These are phyloP conservation scores for Quercus aquifolioides DNA, from an alignment of 306 rosid genomes.

Conservation along the genomic window DNA sequence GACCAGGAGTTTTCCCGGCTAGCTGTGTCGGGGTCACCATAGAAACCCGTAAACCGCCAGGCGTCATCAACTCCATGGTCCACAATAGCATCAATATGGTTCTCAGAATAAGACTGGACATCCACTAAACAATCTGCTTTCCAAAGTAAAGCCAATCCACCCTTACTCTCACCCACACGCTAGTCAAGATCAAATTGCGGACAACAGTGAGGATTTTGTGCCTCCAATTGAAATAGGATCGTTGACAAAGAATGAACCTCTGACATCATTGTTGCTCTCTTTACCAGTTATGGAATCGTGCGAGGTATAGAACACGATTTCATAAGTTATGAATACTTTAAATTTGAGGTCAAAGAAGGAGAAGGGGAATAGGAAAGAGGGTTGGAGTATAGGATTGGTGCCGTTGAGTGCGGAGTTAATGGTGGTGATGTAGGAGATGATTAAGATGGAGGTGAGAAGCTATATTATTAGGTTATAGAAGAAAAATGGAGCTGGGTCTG, in stretches of 20 bases:
- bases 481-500: slow-evolving; percentile 28
- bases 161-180: no score
- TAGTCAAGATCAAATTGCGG: no score
- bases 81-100: no score
- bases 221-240: slow-evolving; percentile 64
- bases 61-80: no score
- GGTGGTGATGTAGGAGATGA: slow-evolving; percentile 94
- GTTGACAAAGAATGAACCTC: slow-evolving; percentile 62
- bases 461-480: slow-evolving; percentile 69
- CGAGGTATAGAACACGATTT: slow-evolving; percentile 35
- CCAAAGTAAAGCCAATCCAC: no score
- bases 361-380: neutral
- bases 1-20: no score
- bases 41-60: no score
- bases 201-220: neutral
- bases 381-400: slow-evolving; percentile 19
- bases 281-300: slow-evolving; percentile 64
- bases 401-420: slow-evolving; percentile 56
- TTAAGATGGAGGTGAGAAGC: slow-evolving; percentile 76
- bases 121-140: no score
- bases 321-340: slow-evolving; percentile 12
- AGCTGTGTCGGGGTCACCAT: no score
- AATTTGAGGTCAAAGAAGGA: slow-evolving; percentile 17
- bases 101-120: no score
- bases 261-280: slow-evolving; percentile 68